Conservation (phyloP, 306 rosid genomes). For the Begonia fuchsioides region DNA sequence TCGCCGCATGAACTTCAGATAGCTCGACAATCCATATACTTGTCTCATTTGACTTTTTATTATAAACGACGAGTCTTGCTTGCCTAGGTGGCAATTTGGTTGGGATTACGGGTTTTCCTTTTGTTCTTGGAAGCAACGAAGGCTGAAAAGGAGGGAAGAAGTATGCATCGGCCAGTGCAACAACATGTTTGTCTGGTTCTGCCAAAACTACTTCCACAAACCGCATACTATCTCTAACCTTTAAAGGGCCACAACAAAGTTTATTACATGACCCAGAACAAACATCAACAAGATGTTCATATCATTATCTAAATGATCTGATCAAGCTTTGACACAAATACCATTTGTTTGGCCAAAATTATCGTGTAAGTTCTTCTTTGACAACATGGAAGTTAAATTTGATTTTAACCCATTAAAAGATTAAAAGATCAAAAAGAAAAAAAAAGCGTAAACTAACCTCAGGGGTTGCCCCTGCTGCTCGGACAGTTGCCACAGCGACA, state of each 20-base stretch:
- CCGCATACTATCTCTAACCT: conserved; percentile 87
- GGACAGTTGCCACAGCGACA: conserved; percentile 79
- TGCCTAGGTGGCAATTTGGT: conserved; percentile 76
- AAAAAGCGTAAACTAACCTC: conserved; percentile 46
- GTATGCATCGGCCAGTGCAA: conserved; percentile 86
- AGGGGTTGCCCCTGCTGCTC: conserved; percentile 93
- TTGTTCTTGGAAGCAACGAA: conserved; percentile 70
- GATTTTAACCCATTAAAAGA: no score
- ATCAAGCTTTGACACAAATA: no score
- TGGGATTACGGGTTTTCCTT: conserved; percentile 73
- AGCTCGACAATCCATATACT: conserved; percentile 66
- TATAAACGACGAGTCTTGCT: conserved; percentile 76
- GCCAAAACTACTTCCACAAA: conserved; percentile 63
- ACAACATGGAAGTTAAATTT: no score
- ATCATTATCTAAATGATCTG: no score
- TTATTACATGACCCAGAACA: no score
- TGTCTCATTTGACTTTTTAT: conserved; percentile 62
- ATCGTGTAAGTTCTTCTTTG: no score
- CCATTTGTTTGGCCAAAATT: no score
- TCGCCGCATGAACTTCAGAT: conserved; percentile 82
- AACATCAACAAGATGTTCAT: no score
- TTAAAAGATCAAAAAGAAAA: no score
- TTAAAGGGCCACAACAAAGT: conserved; percentile 1
- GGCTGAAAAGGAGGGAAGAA: conserved; percentile 97
- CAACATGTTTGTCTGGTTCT: conserved; percentile 85